These are phyloP conservation scores for Monascus purpureus DNA, from an alignment of 495 filamentous ascomycete genomes.

Conservation along the genomic window DNA sequence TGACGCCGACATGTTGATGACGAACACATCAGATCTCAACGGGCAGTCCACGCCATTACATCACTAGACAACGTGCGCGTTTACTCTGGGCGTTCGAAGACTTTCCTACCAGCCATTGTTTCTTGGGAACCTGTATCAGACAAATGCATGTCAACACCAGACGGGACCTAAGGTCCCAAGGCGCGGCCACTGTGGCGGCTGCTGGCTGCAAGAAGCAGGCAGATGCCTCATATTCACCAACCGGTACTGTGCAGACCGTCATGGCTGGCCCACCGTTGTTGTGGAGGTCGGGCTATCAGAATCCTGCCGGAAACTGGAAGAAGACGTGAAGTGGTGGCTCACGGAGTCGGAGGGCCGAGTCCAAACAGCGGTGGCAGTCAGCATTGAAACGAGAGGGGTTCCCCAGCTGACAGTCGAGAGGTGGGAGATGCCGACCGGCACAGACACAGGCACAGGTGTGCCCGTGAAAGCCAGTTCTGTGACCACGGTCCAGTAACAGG, in stretches of 20 bases:
- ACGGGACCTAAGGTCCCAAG: not conserved
- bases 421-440: constrained; percentile 26
- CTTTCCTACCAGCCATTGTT: too few relatives aligned
- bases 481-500: not conserved
- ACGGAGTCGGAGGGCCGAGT: not conserved
- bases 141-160: not conserved
- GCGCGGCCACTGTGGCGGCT: not conserved
- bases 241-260: not conserved
- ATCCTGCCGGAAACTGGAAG: not conserved
- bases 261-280: not conserved
- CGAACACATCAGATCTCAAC: too few relatives aligned
- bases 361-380: constrained; percentile 33
- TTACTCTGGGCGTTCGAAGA: too few relatives aligned
- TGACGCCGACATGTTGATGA: too few relatives aligned
- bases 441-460: not conserved
- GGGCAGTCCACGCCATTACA: too few relatives aligned
- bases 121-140: too few relatives aligned
- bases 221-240: not conserved
- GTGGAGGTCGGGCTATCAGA: constrained; percentile 1
- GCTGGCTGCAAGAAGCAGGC: not conserved
- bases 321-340: constrained; percentile 1
- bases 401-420: constrained; percentile 43
- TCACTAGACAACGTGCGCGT: too few relatives aligned
- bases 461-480: not conserved
- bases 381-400: constrained; percentile 67